Conservation (phyloP, 495 filamentous ascomycete genomes). For the Ramalina intermedia region DNA sequence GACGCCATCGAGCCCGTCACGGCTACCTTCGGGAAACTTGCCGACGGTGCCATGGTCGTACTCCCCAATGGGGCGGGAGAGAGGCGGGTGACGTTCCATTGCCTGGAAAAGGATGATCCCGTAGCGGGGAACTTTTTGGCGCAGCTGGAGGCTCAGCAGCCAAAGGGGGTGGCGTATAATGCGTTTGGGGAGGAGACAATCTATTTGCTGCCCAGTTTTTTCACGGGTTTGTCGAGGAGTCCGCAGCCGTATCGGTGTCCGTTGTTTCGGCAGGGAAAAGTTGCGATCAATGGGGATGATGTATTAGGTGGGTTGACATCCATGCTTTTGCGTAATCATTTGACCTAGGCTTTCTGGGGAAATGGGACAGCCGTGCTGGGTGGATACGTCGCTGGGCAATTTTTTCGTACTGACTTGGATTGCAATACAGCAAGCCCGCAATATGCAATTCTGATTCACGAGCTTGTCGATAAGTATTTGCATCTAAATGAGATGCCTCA, state of each 20-base stretch:
- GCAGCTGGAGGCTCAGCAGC: not conserved
- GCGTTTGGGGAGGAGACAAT: not conserved
- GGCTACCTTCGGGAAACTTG: not conserved
- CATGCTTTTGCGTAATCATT: no score
- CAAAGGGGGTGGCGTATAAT: not conserved
- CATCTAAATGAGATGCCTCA: not conserved
- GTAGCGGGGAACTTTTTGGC: not conserved
- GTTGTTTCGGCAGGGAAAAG: not conserved
- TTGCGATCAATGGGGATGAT: not conserved
- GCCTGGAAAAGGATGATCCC: not conserved
- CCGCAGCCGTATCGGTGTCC: conserved; percentile 1
- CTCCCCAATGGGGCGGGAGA: not conserved
- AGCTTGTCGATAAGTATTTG: conserved; percentile 1
- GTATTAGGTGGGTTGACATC: not conserved
- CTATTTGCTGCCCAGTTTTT: not conserved
- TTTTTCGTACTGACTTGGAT: no score
- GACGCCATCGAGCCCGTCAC: not conserved
- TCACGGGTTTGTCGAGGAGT: not conserved
- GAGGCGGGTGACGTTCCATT: not conserved
- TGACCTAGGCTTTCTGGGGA: no score
- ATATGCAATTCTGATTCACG: not conserved
- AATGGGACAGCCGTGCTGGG: no score
- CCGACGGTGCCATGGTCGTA: not conserved
- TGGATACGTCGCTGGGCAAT: no score
- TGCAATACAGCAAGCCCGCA: not conserved